A percentile compares a stretch with the other conserved stretches of the same genome.
phyloP scores from a whole-genome alignment of 139 green algal genomes.

The Limnomonas spitsbergensis region DNA sequence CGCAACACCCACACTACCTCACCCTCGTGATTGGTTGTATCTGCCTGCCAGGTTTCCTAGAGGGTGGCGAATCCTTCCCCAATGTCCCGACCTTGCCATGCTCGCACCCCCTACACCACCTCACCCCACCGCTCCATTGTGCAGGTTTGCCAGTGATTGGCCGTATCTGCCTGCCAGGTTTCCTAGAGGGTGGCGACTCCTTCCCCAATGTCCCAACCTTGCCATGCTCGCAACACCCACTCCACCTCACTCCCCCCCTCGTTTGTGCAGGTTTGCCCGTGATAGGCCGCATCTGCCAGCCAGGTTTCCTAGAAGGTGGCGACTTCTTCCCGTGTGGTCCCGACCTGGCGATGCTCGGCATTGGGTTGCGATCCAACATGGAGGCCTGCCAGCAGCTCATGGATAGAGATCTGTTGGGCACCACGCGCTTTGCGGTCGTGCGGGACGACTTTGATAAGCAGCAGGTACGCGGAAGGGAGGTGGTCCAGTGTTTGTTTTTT shows the following conservation, averaged over 20 bases:
- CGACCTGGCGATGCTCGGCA: constrained; percentile 81
- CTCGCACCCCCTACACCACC: too few species aligned
- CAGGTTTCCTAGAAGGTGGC: constrained; percentile 88
- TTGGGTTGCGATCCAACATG: constrained; percentile 88
- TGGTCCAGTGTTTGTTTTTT: too few species aligned
- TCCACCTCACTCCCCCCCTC: too few species aligned
- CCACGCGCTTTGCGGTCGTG: constrained; percentile 78
- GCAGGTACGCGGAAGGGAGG: constrained; percentile 63
- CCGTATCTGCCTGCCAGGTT: constrained; percentile 70
- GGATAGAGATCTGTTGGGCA: constrained; percentile 82
- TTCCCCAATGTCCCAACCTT: too few species aligned
- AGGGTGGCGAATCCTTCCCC: too few species aligned
- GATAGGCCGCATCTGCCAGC: constrained; percentile 66
- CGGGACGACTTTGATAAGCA: constrained; percentile 87
- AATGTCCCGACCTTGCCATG: too few species aligned
- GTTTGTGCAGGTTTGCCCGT: constrained; percentile 68
- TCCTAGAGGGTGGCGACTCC: constrained; percentile 93
- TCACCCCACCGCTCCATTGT: too few species aligned
- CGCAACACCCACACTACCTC: too few species aligned
- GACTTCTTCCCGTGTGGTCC: constrained; percentile 84
- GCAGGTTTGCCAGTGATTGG: constrained; percentile 76
- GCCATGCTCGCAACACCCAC: too few species aligned
- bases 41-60: too few species aligned
- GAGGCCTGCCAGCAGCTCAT: constrained; percentile 84
- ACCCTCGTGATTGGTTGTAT: constrained; percentile 78